Evolutionary conservation across 306 rosid species (phyloP).

Genomic region (Malus sylvestris): DNA sequence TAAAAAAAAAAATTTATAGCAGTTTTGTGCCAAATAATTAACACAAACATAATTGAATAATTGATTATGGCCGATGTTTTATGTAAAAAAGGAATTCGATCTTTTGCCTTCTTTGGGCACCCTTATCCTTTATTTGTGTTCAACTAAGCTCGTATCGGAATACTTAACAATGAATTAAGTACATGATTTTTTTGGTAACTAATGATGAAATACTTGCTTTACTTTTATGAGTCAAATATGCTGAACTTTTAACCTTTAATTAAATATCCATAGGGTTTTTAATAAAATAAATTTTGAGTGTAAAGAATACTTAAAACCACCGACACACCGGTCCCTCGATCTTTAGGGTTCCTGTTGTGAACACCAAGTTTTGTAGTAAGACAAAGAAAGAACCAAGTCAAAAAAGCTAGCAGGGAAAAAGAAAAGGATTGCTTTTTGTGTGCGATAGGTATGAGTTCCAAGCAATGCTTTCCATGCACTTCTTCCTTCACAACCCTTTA

Average conservation of each 20-base stretch:
- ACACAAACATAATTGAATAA: neutral
- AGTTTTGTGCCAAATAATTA: neutral
- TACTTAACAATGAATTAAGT: neutral
- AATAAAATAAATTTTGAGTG: neutral
- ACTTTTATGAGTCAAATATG: slow-evolving; percentile 29
- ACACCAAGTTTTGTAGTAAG: slow-evolving; percentile 24
- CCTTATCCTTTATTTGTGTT: slow-evolving; percentile 17
- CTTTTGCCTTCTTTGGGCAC: slow-evolving; percentile 4
- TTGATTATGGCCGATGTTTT: neutral
- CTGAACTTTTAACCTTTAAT: slow-evolving; percentile 18
- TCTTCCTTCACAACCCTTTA: neutral
- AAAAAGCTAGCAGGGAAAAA: slow-evolving; percentile 27
- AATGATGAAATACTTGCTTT: neutral
- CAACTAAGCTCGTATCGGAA: neutral
- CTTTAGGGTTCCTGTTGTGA: slow-evolving; percentile 43
- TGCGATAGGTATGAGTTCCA: slow-evolving; percentile 21
- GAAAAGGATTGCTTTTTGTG: slow-evolving; percentile 28
- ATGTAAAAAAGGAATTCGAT: neutral
- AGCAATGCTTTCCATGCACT: slow-evolving; percentile 17
- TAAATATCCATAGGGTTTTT: slow-evolving; percentile 3
- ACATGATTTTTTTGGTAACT: neutral
- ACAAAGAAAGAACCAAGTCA: slow-evolving; percentile 45
- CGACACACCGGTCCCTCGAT: slow-evolving; percentile 29
- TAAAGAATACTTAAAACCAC: slow-evolving; percentile 19
- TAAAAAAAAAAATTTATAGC: no score